A percentile compares a stretch with the other conserved stretches of the same genome.
Conservation (phyloP, 73 alveolate species). For the Blepharisma japonicum region DNA sequence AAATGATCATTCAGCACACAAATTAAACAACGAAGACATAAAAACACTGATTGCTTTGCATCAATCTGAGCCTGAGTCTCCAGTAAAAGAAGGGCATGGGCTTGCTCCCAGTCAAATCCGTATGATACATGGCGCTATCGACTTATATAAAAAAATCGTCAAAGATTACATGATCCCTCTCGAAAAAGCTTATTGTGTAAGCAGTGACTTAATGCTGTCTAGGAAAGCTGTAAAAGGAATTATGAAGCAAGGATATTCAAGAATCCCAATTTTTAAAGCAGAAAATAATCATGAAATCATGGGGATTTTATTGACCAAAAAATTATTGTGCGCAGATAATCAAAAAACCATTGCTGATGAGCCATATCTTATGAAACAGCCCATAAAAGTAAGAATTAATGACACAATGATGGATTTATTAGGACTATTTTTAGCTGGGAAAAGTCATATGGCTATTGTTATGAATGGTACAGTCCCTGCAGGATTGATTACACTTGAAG, state of each 20-base stretch:
- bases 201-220: too few relatives aligned
- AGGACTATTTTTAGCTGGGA: constrained; percentile 53
- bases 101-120: background rate
- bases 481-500: constrained; percentile 37
- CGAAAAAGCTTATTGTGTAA: background rate
- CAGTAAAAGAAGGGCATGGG: background rate
- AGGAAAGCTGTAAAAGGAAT: background rate
- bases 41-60: background rate
- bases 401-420: constrained; percentile 51
- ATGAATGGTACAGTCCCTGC: background rate
- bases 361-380: constrained; percentile 41
- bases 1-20: background rate
- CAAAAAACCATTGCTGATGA: constrained; percentile 38
- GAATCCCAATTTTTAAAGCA: constrained; percentile 20
- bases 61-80: background rate
- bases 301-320: constrained; percentile 45
- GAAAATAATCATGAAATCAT: background rate
- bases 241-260: constrained; percentile 3
- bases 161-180: background rate
- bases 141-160: background rate
- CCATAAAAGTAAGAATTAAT: constrained; percentile 51
- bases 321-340: constrained; percentile 55
- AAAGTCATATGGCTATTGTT: constrained; percentile 69
- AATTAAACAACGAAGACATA: background rate
- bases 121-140: constrained; percentile 28